Base-by-base conservation (phyloP, 2,329 filamentous ascomycete genomes). In the Parasarocladium wereldwijsianum region DNA sequence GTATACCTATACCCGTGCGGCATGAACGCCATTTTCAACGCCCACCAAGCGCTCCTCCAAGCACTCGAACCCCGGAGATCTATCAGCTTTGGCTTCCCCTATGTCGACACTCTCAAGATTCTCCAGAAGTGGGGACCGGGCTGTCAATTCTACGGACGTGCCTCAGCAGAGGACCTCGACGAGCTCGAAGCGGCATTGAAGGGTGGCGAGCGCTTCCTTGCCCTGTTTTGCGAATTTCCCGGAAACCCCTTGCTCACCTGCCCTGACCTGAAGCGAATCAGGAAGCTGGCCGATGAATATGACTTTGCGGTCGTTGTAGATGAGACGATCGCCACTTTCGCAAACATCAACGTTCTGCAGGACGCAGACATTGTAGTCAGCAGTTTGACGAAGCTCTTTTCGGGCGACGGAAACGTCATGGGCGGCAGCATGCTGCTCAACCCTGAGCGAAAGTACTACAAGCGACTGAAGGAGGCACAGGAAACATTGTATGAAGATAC, bases 351-450 rank as follows among this genome's bases (percentile, higher is more conserved):
- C 48, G 83, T 98, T 4, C 66, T 98, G 5, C 83, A 79, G 3
- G 80, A 77, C 46, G 82, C 84, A 35, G 90, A 98, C 52, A 66
- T 96, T 11, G 82, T 96, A 5, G 87, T 93, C 33, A 93, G 83
- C 60, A 93, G 83, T 49, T 62, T 98, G 35, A 96, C 90, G 28
- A 98, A 98, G 53, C 79, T 96, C 32, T 98, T 98, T 57, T 93
- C 84, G 33, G 90, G 90, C 29, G 90, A 94, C 54, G 90, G 83
- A 51, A 96, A 98, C 51, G 90, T 98, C 40, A 96, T 96, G 87
- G 90, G 86, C 34, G 90, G 90, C 33, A 80, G 76, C 39, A 57
- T 65, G 26, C 69, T 76, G 32, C 48, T 76, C 26, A 76, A 76
- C 43, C 70, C 70, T 1, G 68, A 75, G 33, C 62, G 75, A n/a